Percentiles rank a stretch among this genome's conserved stretches.
These are phyloP conservation scores for Colletotrichum karsti DNA, from an alignment of 2,329 filamentous ascomycete genomes.

Conservation along the genomic window DNA sequence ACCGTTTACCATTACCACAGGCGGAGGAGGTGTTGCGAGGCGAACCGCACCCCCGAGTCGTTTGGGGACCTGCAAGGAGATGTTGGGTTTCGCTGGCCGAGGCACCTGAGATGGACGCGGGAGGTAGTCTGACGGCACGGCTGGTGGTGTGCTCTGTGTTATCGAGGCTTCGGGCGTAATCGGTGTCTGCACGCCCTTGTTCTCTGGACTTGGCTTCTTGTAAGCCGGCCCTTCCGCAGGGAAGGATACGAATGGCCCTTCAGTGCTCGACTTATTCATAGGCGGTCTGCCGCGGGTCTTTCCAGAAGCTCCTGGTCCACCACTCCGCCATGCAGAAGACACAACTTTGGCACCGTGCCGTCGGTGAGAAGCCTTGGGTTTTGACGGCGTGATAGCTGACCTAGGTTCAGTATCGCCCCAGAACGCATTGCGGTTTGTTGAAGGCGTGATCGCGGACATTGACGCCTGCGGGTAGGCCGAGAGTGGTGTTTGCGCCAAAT, in stretches of 20 bases:
- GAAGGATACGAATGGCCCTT: constrained; percentile 76
- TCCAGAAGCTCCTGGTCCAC: constrained; percentile 63
- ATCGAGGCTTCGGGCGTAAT: constrained; percentile 8
- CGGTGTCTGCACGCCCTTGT: constrained; percentile 37
- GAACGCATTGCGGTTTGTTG: constrained; percentile 55
- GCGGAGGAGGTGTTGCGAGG: constrained; percentile 66
- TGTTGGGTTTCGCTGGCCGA: constrained; percentile 44
- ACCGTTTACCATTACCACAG: constrained; percentile 62
- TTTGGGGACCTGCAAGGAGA: constrained; percentile 54
- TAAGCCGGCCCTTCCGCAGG: constrained; percentile 64
- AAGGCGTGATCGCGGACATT: constrained; percentile 76
- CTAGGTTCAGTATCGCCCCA: constrained; percentile 73
- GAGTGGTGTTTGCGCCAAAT: constrained; percentile 67
- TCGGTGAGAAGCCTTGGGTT: constrained; percentile 58
- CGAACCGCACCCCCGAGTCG: constrained; percentile 67
- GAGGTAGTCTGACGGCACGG: background rate
- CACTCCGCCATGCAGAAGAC: constrained; percentile 87
- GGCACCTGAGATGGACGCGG: constrained; percentile 4
- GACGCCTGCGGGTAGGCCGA: constrained; percentile 72
- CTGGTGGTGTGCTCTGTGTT: constrained; percentile 10
- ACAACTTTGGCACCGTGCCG: constrained; percentile 85
- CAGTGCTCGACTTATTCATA: constrained; percentile 66
- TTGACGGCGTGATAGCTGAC: constrained; percentile 77
- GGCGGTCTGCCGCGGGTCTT: constrained; percentile 85
- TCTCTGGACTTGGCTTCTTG: constrained; percentile 49